Evolutionary conservation across 2,329 filamentous ascomycete species (phyloP).

Genomic region (Paecilomyces sp.): DNA sequence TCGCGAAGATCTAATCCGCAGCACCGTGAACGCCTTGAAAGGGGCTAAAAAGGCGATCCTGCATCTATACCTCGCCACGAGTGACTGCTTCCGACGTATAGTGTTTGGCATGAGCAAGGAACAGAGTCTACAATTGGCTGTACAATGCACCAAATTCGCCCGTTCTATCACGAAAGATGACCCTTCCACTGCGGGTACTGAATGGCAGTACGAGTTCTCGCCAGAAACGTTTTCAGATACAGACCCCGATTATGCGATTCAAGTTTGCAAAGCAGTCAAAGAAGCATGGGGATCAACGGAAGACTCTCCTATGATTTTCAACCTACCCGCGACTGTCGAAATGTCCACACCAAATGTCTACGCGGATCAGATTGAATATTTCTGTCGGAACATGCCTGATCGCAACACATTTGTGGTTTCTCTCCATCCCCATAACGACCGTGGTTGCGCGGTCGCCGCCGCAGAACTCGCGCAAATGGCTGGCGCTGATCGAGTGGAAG

Average conservation of each 20-base stretch:
- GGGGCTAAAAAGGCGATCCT: slow-evolving; percentile 91
- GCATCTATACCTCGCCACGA: slow-evolving; percentile 93
- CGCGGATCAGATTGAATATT: slow-evolving; percentile 94
- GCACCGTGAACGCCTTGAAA: slow-evolving; percentile 80
- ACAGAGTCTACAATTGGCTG: slow-evolving; percentile 72
- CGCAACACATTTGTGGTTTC: slow-evolving; percentile 83
- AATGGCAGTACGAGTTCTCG: slow-evolving; percentile 47
- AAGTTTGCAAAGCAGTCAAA: slow-evolving; percentile 89
- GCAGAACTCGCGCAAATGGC: slow-evolving; percentile 95
- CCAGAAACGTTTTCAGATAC: slow-evolving; percentile 76
- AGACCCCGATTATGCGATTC: slow-evolving; percentile 70
- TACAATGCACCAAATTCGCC: slow-evolving; percentile 78
- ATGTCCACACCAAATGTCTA: slow-evolving; percentile 92
- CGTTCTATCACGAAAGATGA: slow-evolving; percentile 82
- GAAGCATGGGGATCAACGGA: slow-evolving; percentile 78
- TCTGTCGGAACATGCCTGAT: slow-evolving; percentile 77
- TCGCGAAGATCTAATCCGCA: slow-evolving; percentile 79
- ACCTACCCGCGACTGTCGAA: slow-evolving; percentile 92
- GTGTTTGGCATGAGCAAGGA: slow-evolving; percentile 84
- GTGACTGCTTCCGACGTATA: slow-evolving; percentile 86
- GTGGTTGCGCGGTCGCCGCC: slow-evolving; percentile 81
- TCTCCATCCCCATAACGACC: slow-evolving; percentile 90
- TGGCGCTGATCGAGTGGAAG: slow-evolving; percentile 87
- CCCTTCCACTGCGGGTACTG: slow-evolving; percentile 46
- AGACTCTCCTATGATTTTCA: slow-evolving; percentile 86